Evolutionary conservation across 2,329 filamentous ascomycete species (phyloP), one percentile per base, ranked within the genome.

Genomic region (Aureobasidium zeae): DNA sequence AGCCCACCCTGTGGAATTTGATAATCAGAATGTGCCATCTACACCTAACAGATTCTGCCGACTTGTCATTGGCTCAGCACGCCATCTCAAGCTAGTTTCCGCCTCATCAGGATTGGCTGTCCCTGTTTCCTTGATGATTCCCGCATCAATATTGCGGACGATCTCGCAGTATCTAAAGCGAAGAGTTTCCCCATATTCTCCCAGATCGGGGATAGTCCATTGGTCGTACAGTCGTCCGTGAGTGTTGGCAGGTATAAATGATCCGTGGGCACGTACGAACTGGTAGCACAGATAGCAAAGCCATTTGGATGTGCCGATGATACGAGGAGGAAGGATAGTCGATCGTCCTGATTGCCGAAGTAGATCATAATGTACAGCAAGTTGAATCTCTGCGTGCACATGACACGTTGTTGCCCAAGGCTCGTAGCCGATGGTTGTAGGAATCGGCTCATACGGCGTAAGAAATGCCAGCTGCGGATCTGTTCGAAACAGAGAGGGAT

Each of bases 171-270:
- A 44, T 8, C 25, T 12, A 13, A 5, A 3, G 3, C 22, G 19
- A 1, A 36, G 11, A 3, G 21, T 26, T 20, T 37, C 20, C 11
- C 11, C 25, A 21, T 21, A 45, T 0, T 45, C 43, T 5, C 5
- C 33, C 24, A 45, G 20, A 26, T 45, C 43, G 10, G 43, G 43
- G 22, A 45, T 38, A 12, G 43, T 45, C 43, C 43, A 45, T 19
- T 45, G 43, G 20, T 45, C 43, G 8, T 45, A 45, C n/a, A 45
- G 13, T 4, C 33, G 11, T 8, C 43, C 43, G 16, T 45, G 43
- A 8, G 43, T 45, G 4, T 45, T 45, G 1, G 20, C 19, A 12
- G 33, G 33, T 3, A 25, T 5, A n/a, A 37, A 45, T 2, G 7
- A 9, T 1, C 33, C 33, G 29, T 45, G 43, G 10, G 32, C 19